A percentile compares a stretch with the other conserved stretches of the same genome.
phyloP scores from a whole-genome alignment of 106 monocot species.

The Dendrobium nobile region DNA sequence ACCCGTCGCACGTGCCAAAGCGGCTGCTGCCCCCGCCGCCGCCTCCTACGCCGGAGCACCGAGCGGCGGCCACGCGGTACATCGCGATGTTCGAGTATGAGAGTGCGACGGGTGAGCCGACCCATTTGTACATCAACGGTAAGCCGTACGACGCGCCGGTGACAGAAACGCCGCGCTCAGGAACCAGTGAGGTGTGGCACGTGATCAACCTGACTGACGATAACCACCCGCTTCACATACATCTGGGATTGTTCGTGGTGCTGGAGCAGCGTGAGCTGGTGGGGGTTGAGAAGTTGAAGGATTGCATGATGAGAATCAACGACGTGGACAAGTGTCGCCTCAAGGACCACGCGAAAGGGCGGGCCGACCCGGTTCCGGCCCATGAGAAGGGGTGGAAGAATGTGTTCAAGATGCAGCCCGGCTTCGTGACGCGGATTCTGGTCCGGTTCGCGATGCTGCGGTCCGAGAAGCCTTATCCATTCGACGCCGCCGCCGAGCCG shows the following conservation, averaged over 20 bases:
- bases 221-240: constrained; percentile 91
- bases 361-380: constrained; percentile 15
- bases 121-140: constrained; percentile 65
- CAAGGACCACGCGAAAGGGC: constrained; percentile 26
- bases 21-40: constrained; percentile 17
- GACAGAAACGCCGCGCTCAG: constrained; percentile 71
- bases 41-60: constrained; percentile 5
- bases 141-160: constrained; percentile 41
- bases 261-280: constrained; percentile 45
- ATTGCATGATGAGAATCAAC: constrained; percentile 60
- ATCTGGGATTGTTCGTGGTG: constrained; percentile 54
- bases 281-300: constrained; percentile 35
- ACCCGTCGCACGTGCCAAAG: constrained; percentile 30
- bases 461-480: constrained; percentile 30
- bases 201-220: constrained; percentile 92
- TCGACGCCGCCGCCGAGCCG: constrained; percentile 67
- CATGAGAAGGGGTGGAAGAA: constrained; percentile 90
- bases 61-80: constrained; percentile 32
- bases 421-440: constrained; percentile 53
- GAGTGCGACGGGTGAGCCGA: constrained; percentile 52
- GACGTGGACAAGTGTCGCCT: constrained; percentile 46
- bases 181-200: constrained; percentile 70
- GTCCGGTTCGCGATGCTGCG: constrained; percentile 52
- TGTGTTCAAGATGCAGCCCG: constrained; percentile 75
- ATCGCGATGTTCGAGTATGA: constrained; percentile 77